Evolutionary conservation across 2,329 filamentous ascomycete species (phyloP).

Genomic region (Trichoderma sp.): DNA sequence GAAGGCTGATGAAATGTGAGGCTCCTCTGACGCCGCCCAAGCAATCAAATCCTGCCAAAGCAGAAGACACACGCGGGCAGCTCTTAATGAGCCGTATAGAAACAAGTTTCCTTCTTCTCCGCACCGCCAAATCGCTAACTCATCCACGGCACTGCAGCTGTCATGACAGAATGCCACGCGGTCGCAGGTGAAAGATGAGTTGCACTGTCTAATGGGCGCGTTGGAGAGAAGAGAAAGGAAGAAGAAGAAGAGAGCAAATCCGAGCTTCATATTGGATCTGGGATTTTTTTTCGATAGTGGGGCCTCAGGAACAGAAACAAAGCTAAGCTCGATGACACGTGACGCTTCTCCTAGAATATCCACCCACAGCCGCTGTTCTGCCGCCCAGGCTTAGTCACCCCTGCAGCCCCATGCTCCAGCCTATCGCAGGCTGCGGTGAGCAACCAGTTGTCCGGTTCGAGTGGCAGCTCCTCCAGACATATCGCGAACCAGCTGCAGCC

Average conservation of each 20-base stretch:
- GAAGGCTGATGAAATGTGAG: conserved; percentile 38
- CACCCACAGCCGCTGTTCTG: conserved; percentile 29
- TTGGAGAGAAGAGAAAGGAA: conserved; percentile 55
- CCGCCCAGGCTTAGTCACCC: conserved; percentile 17
- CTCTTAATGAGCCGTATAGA: conserved; percentile 57
- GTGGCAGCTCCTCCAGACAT: conserved; percentile 25
- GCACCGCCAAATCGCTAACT: conserved; percentile 61
- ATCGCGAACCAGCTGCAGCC: conserved; percentile 19
- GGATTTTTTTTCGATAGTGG: conserved; percentile 12
- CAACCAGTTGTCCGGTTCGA: conserved; percentile 21
- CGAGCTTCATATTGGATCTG: not conserved
- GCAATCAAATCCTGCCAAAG: conserved; percentile 35
- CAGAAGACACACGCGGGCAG: conserved; percentile 55
- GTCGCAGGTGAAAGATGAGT: conserved; percentile 64
- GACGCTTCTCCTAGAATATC: not conserved
- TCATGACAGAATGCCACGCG: conserved; percentile 69
- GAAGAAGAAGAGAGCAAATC: conserved; percentile 37
- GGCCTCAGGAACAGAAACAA: conserved; percentile 8
- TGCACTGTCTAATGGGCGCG: conserved; percentile 88
- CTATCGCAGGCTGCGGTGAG: conserved; percentile 26
- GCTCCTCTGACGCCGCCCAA: conserved; percentile 49
- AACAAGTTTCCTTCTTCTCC: conserved; percentile 50
- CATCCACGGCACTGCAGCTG: conserved; percentile 64
- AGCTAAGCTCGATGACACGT: conserved; percentile 28
- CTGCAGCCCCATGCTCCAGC: not conserved